A percentile compares a stretch with the other conserved stretches of the same genome.
These are phyloP conservation scores for Boletus barrowsii DNA, from an alignment of 768 basidiomycete genomes.

Conservation along the genomic window DNA sequence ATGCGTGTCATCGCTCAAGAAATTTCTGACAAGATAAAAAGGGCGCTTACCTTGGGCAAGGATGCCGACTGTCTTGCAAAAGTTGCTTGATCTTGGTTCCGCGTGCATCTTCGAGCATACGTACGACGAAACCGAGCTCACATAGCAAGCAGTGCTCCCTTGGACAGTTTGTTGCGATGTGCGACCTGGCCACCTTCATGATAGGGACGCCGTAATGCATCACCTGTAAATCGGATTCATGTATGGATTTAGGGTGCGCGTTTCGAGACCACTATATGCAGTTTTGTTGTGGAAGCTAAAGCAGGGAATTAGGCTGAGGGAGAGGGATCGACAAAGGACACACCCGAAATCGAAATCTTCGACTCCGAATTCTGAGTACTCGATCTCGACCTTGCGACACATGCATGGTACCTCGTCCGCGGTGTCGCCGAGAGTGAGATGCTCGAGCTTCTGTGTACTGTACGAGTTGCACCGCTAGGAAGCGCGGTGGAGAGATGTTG, in stretches of 20 bases:
- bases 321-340: slow-evolving; percentile 13
- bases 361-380: slow-evolving; percentile 97
- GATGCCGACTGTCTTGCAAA: slow-evolving; percentile 91
- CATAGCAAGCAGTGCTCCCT: slow-evolving; percentile 93
- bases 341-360: slow-evolving; percentile 99
- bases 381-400: slow-evolving; percentile 94
- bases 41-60: slow-evolving; percentile 72
- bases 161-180: slow-evolving; percentile 84
- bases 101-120: slow-evolving; percentile 93
- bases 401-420: slow-evolving; percentile 67
- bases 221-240: slow-evolving; percentile 86
- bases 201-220: slow-evolving; percentile 83
- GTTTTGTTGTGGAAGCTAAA: slow-evolving; percentile 92
- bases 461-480: slow-evolving; percentile 2
- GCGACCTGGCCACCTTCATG: slow-evolving; percentile 80
- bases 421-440: slow-evolving; percentile 48
- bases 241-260: slow-evolving; percentile 96
- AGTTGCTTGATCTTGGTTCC: slow-evolving; percentile 97
- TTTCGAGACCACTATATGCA: slow-evolving; percentile 86
- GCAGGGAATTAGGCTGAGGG: not conserved
- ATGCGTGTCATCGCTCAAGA: not conserved
- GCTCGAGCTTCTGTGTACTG: slow-evolving; percentile 45
- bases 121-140: slow-evolving; percentile 89
- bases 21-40: no score
- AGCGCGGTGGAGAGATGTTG: not conserved